Base-by-base conservation (phyloP, 352 stramenopile species). In the Phytophthora hibernalis region DNA sequence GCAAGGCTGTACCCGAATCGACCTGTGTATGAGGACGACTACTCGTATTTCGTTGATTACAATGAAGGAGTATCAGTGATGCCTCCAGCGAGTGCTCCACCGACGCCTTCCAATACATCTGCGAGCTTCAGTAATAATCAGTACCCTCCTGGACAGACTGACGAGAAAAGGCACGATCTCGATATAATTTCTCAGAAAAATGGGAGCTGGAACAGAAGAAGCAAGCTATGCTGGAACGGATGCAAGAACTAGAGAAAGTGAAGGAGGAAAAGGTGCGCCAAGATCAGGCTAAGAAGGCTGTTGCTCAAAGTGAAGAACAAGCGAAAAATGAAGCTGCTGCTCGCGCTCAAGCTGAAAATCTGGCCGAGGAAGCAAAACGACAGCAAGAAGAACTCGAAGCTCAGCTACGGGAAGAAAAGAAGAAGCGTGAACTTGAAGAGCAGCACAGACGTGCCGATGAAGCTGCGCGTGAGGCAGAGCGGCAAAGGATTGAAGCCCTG, bases 31-130 rank as follows among this genome's bases (percentile, higher is more conserved):
- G 71, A 89, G 51, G 89, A 96, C 48, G 61, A 79, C 21, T 95
- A 91, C 53, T 93, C 89, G 5, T 79, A 65, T 33, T 96, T 96
- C 35, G 71, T 79, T 31, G 73, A 90, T 33, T 93, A 77, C 50
- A 78, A 67, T 11, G 49, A 68, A 45, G 56, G 22, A 62, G 47
- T 24, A 24, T 24, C 53, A 0, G 28, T 38, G n/a, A 10, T 38
- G 9, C 24, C 48, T 21, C 12, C 45, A 49, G 37, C 48, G 22
- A 64, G 55, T 56, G 15, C 47, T 20, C 3, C 58, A 54, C 5
- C 11, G 11, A 15, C n/a, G 48, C 20, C 42, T 20, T 35, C 49
- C 15, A 45, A 49, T 21, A 49, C 31, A 13, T 45, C 50, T 42
- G 24, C 40, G 10, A 26, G 26, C 12, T 54, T 61, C 13, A 18